Conservation (phyloP, 1,284 basidiomycete species). For the Thecaphora thlaspeos region DNA sequence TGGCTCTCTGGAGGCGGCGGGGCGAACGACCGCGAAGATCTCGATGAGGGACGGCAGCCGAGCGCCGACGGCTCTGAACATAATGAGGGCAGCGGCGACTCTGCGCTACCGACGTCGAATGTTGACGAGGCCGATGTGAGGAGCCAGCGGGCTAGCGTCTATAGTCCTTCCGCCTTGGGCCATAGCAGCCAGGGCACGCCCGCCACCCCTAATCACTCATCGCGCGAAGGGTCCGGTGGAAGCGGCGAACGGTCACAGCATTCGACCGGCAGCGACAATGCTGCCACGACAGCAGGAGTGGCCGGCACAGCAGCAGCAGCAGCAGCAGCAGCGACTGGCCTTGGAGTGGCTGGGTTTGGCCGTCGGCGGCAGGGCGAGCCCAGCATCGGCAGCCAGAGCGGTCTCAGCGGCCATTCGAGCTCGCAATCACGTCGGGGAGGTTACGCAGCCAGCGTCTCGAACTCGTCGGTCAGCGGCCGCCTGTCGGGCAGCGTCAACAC, state of each 20-base stretch:
- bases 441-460: constrained; percentile 30
- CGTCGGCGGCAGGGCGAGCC: not conserved
- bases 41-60: too few species aligned
- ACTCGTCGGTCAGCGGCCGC: constrained; percentile 20
- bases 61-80: not conserved
- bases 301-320: not conserved
- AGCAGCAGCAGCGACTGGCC: not conserved
- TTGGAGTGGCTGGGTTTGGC: not conserved
- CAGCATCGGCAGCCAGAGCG: constrained; percentile 2
- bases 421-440: constrained; percentile 16
- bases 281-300: too few species aligned
- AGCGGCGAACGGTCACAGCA: constrained; percentile 10
- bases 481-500: constrained; percentile 16
- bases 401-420: constrained; percentile 20
- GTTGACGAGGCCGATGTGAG: constrained; percentile 23
- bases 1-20: constrained; percentile 18
- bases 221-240: constrained; percentile 22
- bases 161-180: constrained; percentile 17
- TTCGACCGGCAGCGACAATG: too few species aligned
- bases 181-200: constrained; percentile 21
- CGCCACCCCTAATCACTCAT: constrained; percentile 6
- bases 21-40: not conserved
- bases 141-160: constrained; percentile 36
- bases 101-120: too few species aligned
- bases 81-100: not conserved